A percentile compares a stretch with the other conserved stretches of the same genome.
phyloP scores from a whole-genome alignment of 1,139 yeast genomes.

The Blastobotrys malaysiensis region DNA sequence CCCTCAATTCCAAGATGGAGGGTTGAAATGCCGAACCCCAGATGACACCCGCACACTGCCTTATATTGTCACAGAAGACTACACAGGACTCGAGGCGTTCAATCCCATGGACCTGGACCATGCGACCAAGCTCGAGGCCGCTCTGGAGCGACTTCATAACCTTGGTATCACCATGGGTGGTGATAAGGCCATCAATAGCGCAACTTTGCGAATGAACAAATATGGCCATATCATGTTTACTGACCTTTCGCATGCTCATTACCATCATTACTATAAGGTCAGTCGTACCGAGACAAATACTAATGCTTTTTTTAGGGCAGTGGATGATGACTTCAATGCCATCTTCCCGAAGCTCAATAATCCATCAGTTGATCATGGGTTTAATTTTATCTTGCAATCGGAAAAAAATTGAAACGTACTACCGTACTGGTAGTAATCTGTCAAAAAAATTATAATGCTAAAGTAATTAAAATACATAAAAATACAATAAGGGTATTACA shows the following conservation, averaged over 20 bases:
- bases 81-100: background rate
- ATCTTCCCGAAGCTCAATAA: too few relatives aligned
- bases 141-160: background rate
- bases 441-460: too few relatives aligned
- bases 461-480: background rate
- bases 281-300: background rate
- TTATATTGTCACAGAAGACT: background rate
- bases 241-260: background rate
- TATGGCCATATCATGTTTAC: background rate
- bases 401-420: too few relatives aligned
- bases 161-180: background rate
- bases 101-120: background rate
- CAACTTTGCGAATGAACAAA: background rate
- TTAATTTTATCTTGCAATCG: too few relatives aligned
- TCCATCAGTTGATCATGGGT: too few relatives aligned
- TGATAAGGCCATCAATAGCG: background rate
- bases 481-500: too few relatives aligned
- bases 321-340: background rate
- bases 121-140: background rate
- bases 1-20: background rate
- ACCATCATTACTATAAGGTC: background rate
- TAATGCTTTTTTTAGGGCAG: background rate
- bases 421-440: too few relatives aligned
- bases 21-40: background rate
- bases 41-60: background rate